These are phyloP conservation scores for Vitis hybrid DNA, from an alignment of 177 flowering plant genomes.

Conservation along the genomic window DNA sequence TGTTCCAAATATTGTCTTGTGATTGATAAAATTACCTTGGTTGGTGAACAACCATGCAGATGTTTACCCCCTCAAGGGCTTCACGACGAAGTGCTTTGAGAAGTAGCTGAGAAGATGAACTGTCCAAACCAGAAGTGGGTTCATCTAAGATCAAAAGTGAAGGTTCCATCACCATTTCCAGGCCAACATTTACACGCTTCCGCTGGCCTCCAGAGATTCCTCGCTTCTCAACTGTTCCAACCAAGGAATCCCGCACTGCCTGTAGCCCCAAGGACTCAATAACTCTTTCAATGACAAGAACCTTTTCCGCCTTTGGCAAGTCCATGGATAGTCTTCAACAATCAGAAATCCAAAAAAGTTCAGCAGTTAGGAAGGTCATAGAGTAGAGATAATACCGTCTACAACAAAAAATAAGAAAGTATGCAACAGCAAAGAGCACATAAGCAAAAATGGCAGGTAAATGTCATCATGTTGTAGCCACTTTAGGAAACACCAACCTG, in stretches of 20 bases:
- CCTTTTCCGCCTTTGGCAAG: conserved; percentile 67
- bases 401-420: not conserved
- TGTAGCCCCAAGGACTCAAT: conserved; percentile 80
- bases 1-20: not conserved
- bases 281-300: conserved; percentile 82
- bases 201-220: conserved; percentile 96
- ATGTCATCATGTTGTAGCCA: not conserved
- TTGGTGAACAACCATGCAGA: conserved; percentile 89
- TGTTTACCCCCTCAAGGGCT: conserved; percentile 83
- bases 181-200: conserved; percentile 87
- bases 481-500: not conserved
- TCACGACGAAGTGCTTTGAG: conserved; percentile 81
- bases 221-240: conserved; percentile 90
- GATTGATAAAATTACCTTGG: conserved; percentile 56
- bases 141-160: conserved; percentile 83
- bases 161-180: conserved; percentile 95
- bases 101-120: conserved; percentile 81
- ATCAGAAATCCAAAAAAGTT: conserved; percentile 13
- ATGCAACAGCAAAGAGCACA: too few relatives aligned
- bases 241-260: conserved; percentile 63
- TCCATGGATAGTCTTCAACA: conserved; percentile 56
- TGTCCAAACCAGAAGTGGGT: conserved; percentile 91
- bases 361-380: not conserved
- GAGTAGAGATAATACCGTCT: not conserved
- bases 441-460: not conserved